Base-by-base conservation (phyloP, 2,329 filamentous ascomycete genomes). In the Botrytis cinerea region DNA sequence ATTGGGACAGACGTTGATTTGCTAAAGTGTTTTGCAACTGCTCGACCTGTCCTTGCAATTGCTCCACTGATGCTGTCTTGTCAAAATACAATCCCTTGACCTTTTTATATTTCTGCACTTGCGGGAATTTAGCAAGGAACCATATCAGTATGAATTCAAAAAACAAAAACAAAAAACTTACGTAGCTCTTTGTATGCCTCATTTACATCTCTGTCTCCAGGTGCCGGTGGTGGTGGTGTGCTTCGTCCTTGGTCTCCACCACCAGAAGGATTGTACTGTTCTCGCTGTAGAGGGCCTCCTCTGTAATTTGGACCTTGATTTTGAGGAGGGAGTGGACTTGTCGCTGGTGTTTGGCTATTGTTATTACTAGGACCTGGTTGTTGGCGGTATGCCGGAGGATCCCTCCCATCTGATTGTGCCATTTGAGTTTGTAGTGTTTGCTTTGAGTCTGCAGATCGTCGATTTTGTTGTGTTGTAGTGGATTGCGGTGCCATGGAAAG, bases 21-120 rank as follows among this genome's bases (percentile, higher is more conserved):
- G 96, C 96, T 71, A 99, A 89, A n/a, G 94, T 96, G 82, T 99
- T 98, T 82, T 99, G 96, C 28, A 99, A 87, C 79, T 96, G 92
- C 82, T 98, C 95, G 38, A 98, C 93, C 82, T 98, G 95, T 48
- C 71, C 63, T 82, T 99, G 96, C n/a, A 99, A 87, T 79, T 96
- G 92, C 82, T 98, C 95, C 38, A 98, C 93, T 82, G 98, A 95
- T 28, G 90, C 87, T 77, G 91, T 92, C 78, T 97, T 92, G 76
- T 98, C 96, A 82, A 98, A 98, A 82, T 98, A 99, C 79, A 98
- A 93, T 73, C 94, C 91, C 85, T 99, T 99, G 73, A 99, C 95
- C 81, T 98, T 97, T 82, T 97, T 97, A 82, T 99, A 99, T 84
- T 99, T 99, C 77, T 90, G 90, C 80, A 96, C 95, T 97, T 76